A percentile compares a stretch with the other conserved stretches of the same genome.
Evolutionary conservation across 352 stramenopile genomes (phyloP).

Genomic region (Phytophthora sp.): DNA sequence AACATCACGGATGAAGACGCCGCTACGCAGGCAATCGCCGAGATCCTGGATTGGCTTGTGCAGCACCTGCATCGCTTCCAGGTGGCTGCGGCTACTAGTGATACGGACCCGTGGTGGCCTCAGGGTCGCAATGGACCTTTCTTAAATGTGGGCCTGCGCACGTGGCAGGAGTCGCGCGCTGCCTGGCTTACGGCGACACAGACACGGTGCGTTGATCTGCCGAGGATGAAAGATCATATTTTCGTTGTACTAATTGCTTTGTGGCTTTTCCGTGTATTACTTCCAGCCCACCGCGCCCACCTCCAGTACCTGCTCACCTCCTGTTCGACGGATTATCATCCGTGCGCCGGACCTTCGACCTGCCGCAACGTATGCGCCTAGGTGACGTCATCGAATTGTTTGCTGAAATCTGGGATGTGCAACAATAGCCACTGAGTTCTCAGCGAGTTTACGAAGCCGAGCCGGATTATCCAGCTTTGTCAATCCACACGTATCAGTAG

Average conservation of each 20-base stretch:
- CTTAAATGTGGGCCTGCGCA: conserved; percentile 78
- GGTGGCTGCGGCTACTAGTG: conserved; percentile 72
- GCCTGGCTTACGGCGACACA: conserved; percentile 77
- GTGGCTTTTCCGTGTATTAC: conserved; percentile 9
- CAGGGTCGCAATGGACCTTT: conserved; percentile 89
- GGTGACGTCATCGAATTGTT: conserved; percentile 88
- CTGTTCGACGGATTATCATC: conserved; percentile 87
- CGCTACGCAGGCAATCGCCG: conserved; percentile 82
- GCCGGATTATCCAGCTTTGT: conserved; percentile 28
- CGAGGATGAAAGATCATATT: background rate
- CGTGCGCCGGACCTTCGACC: conserved; percentile 86
- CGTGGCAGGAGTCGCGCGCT: conserved; percentile 77
- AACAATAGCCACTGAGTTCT: conserved; percentile 57
- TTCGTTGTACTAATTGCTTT: conserved; percentile 8
- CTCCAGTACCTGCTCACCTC: conserved; percentile 73
- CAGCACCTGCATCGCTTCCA: conserved; percentile 86
- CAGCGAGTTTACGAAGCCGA: conserved; percentile 23
- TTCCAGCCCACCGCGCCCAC: conserved; percentile 66
- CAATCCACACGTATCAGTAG: conserved; percentile 46
- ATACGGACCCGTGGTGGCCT: conserved; percentile 85
- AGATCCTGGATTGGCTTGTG: conserved; percentile 88
- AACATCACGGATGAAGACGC: conserved; percentile 92
- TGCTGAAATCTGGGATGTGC: conserved; percentile 90
- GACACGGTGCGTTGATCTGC: conserved; percentile 48
- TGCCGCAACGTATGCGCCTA: conserved; percentile 86